Base-by-base conservation (phyloP, 2,329 filamentous ascomycete genomes). In the Penicillium sp. region DNA sequence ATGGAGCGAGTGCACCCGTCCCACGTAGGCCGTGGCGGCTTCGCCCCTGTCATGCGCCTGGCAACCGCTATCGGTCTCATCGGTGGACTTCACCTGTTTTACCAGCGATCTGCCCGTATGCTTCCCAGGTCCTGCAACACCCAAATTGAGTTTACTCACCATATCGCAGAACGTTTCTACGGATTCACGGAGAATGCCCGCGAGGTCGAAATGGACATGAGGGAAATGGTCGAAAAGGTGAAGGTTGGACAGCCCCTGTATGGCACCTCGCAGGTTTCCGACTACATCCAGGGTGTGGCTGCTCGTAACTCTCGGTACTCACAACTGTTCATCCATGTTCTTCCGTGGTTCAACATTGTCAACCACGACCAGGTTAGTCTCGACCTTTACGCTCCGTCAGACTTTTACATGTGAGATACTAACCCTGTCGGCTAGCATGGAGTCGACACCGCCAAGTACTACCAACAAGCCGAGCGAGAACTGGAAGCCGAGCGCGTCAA, bases 271-370 rank as follows among this genome's bases (percentile, higher is more conserved):
- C 74, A 74, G 43, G 73, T 96, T 61, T 86, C 85, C 47, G 84
- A 90, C 54, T 88, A 96, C 72, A 86, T 96, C 77, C 93, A 98
- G 73, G 93, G 91, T 50, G 86, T 96, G 31, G 90, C 93, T 42
- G 83, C 88, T 49, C 79, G 93, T 60, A 95, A 98, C 76, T 95
- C 89, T 64, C 80, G 93, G 66, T 97, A 95, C 77, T 85, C 87
- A 29, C 86, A 86, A 32, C 77, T 93, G 26, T 93, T 91, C 70
- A 74, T 87, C 56, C 86, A 89, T 65, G 81, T 91, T 44, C 74
- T 98, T 46, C 90, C 91, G 31, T 97, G 90, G 93, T 91, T 95
- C 74, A 98, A 98, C 77, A 86, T 98, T 73, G 91, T 95, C 65
- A 97, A 98, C 73, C 93, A 98, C 73, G 84, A 81, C 67, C 80